These are phyloP conservation scores for Triticum urartu DNA, from an alignment of 176 grass and related monocot genomes.

Conservation along the genomic window DNA sequence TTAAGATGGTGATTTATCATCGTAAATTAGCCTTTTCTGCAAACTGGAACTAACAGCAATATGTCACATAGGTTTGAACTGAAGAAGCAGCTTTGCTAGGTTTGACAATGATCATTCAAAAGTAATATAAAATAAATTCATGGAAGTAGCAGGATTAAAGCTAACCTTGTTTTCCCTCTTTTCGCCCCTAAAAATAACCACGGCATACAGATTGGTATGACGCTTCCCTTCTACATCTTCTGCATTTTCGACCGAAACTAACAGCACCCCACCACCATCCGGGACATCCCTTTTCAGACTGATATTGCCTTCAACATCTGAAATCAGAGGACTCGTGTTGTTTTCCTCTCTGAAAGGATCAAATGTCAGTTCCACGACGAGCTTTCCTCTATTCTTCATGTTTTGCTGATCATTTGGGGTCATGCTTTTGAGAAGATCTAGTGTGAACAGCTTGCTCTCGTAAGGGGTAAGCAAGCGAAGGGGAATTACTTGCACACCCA, in stretches of 20 bases:
- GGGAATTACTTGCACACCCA: constrained; percentile 86
- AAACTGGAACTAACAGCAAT: neutral
- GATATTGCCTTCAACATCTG: constrained; percentile 40
- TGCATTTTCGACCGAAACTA: constrained; percentile 71
- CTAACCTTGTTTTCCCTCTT: constrained; percentile 79
- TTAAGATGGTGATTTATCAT: neutral
- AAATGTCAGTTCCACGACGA: constrained; percentile 78
- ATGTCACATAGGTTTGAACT: neutral
- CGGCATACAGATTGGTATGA: constrained; percentile 76
- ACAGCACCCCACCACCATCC: constrained; percentile 53
- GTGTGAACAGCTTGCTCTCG: constrained; percentile 68
- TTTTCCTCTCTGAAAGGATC: constrained; percentile 84
- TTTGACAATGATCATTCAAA: neutral
- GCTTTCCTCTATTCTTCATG: constrained; percentile 77
- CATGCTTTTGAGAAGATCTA: constrained; percentile 81
- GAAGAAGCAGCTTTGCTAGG: neutral
- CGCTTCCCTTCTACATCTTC: constrained; percentile 86
- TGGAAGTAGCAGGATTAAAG: neutral
- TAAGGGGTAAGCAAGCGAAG: constrained; percentile 62
- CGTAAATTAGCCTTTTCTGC: neutral
- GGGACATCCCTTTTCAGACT: constrained; percentile 16
- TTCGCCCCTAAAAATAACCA: constrained; percentile 74
- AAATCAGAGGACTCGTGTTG: constrained; percentile 23
- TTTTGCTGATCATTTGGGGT: constrained; percentile 81
- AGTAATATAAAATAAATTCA: neutral